Evolutionary conservation across 139 green algal species (phyloP).

Genomic region (Chlorella sp.): DNA sequence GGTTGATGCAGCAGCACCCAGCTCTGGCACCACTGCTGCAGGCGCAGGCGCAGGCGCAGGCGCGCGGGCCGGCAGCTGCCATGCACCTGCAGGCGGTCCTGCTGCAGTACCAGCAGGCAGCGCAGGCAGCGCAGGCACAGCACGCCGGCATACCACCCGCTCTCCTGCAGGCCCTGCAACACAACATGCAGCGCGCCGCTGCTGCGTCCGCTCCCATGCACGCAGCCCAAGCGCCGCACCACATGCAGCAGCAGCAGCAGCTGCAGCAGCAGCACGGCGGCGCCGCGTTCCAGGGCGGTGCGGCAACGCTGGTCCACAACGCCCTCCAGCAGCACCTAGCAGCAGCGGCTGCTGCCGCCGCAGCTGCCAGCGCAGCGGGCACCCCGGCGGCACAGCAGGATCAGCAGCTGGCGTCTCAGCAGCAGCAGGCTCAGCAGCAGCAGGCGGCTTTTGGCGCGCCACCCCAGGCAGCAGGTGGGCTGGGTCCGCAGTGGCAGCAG

Average conservation of each 20-base stretch:
- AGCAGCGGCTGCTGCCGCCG: neutral
- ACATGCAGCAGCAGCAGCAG: neutral
- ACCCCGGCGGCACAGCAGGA: neutral
- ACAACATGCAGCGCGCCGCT: neutral
- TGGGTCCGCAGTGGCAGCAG: neutral
- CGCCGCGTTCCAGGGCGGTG: neutral
- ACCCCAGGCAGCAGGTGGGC: neutral
- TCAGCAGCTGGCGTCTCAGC: neutral
- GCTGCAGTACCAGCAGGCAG: slow-evolving; percentile 5
- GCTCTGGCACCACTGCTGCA: neutral
- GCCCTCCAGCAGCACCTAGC: neutral
- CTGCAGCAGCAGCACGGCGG: neutral
- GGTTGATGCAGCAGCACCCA: neutral
- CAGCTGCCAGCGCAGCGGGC: neutral
- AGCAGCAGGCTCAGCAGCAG: neutral
- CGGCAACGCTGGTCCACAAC: neutral
- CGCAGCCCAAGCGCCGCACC: neutral
- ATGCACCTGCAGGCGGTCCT: slow-evolving; percentile 15
- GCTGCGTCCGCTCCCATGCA: neutral
- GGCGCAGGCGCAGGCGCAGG: slow-evolving; percentile 13
- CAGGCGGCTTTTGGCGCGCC: neutral
- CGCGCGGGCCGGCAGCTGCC: slow-evolving; percentile 6
- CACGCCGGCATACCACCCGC: neutral
- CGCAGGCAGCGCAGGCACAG: slow-evolving; percentile 3
- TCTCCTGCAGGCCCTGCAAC: slow-evolving; percentile 4